phyloP scores from a whole-genome alignment of 2,329 filamentous ascomycete species.

The Chrysoporthe austroafricana region DNA sequence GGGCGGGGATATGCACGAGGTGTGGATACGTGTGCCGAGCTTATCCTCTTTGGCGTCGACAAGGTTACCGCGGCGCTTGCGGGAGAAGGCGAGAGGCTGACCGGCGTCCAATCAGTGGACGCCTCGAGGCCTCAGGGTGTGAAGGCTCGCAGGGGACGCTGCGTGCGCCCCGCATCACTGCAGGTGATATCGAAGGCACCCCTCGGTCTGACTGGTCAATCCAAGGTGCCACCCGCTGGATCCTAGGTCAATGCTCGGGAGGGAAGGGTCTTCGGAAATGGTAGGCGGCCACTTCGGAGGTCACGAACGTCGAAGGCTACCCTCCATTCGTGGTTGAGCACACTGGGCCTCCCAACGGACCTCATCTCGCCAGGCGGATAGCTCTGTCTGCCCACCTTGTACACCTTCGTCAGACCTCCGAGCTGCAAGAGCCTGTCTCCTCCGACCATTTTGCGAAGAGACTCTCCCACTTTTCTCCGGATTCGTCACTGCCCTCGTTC shows the following conservation, averaged over 20 bases:
- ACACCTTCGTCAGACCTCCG: constrained; percentile 3
- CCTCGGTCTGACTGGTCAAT: constrained; percentile 29
- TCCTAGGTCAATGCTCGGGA: constrained; percentile 6
- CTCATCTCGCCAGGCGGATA: background rate
- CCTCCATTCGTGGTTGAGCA: constrained; percentile 4
- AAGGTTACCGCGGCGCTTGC: constrained; percentile 26
- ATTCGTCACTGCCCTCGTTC: background rate
- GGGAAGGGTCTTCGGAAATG: constrained; percentile 10
- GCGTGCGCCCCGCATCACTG: constrained; percentile 26
- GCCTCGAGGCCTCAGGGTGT: constrained; percentile 16
- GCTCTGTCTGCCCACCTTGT: constrained; percentile 4
- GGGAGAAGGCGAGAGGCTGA: constrained; percentile 23
- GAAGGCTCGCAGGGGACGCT: constrained; percentile 32
- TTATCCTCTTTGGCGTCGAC: constrained; percentile 17
- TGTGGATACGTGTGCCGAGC: background rate
- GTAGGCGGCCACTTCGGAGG: constrained; percentile 4
- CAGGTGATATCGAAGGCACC: constrained; percentile 25
- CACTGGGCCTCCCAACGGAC: background rate
- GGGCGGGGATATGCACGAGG: constrained; percentile 1
- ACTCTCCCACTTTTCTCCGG: background rate
- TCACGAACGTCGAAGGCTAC: constrained; percentile 18
- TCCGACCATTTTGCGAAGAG: background rate
- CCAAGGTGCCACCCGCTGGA: background rate
- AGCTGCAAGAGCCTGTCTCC: constrained; percentile 16
- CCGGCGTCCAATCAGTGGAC: constrained; percentile 16